These are phyloP conservation scores for Vanrija pseudolonga DNA, from an alignment of 1,284 basidiomycete genomes.

Conservation along the genomic window DNA sequence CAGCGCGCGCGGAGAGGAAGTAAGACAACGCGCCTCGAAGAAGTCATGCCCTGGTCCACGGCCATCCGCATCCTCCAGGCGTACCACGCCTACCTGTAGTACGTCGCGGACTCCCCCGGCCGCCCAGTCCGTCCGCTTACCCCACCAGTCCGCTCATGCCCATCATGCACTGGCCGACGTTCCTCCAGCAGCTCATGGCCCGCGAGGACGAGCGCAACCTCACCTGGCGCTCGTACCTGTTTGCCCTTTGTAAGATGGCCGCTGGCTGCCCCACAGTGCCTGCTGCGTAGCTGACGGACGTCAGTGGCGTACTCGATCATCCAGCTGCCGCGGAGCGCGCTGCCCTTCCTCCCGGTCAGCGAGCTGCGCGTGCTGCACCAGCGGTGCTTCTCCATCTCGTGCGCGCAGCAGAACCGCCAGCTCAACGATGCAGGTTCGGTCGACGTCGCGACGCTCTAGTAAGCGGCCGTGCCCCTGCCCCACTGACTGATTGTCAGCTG, in stretches of 20 bases:
- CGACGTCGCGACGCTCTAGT: conserved; percentile 27
- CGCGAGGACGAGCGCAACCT: conserved; percentile 23
- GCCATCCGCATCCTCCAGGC: conserved; percentile 25
- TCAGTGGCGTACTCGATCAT: conserved; percentile 31
- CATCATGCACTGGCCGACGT: conserved; percentile 32
- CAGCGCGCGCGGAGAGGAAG: background rate
- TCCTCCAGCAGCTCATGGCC: conserved; percentile 28
- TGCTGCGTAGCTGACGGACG: background rate
- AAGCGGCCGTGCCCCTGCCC: background rate
- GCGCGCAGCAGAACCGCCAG: conserved; percentile 16
- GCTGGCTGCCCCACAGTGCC: background rate
- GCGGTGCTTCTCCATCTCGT: conserved; percentile 19
- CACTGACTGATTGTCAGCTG: conserved; percentile 15
- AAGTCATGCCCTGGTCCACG: conserved; percentile 20
- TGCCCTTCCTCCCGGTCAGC: conserved; percentile 17
- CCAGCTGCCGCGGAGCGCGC: conserved; percentile 26
- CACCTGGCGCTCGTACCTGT: conserved; percentile 23
- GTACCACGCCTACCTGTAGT: conserved; percentile 32
- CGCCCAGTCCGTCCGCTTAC: background rate
- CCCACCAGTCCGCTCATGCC: conserved; percentile 26
- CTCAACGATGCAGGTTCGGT: conserved; percentile 15
- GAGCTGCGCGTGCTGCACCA: conserved; percentile 25
- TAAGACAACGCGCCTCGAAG: conserved; percentile 14
- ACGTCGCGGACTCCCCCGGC: too few species aligned
- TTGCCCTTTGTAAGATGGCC: conserved; percentile 24